Conservation (phyloP, 1,284 basidiomycete genomes). For the Rhodotorula sp. region DNA sequence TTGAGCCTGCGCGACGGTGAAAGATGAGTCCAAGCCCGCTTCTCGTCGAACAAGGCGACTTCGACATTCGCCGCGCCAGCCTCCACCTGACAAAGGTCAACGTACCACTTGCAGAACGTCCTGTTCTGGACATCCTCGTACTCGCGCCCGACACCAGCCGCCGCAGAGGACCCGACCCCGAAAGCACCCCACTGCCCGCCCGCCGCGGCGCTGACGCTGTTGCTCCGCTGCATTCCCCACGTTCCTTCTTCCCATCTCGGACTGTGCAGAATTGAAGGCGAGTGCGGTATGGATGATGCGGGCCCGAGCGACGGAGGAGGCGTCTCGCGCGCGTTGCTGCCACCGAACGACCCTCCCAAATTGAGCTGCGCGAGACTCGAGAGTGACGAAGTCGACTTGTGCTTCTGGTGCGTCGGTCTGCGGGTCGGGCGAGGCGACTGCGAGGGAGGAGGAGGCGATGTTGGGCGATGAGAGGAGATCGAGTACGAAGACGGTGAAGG, state of each 20-base stretch:
- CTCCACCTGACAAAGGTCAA: neutral
- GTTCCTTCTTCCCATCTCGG: neutral
- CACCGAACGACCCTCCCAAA: neutral
- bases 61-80: neutral
- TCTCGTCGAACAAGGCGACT: neutral
- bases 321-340: neutral
- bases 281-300: neutral
- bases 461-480: no score
- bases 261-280: neutral
- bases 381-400: slow-evolving; percentile 1
- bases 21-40: neutral
- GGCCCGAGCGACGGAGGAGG: neutral
- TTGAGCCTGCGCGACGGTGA: slow-evolving; percentile 64
- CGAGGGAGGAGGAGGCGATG: neutral
- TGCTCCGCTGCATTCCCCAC: neutral
- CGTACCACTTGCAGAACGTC: slow-evolving; percentile 84
- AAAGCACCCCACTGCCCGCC: slow-evolving; percentile 16
- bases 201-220: neutral
- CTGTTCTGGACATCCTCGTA: slow-evolving; percentile 61
- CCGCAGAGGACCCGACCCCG: neutral
- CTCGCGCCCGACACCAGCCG: slow-evolving; percentile 18
- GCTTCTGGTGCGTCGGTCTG: neutral
- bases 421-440: neutral
- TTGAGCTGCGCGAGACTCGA: slow-evolving; percentile 15
- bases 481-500: neutral